These are phyloP conservation scores for Penicillium flavigenum DNA, from an alignment of 495 filamentous ascomycete species.

Conservation along the genomic window DNA sequence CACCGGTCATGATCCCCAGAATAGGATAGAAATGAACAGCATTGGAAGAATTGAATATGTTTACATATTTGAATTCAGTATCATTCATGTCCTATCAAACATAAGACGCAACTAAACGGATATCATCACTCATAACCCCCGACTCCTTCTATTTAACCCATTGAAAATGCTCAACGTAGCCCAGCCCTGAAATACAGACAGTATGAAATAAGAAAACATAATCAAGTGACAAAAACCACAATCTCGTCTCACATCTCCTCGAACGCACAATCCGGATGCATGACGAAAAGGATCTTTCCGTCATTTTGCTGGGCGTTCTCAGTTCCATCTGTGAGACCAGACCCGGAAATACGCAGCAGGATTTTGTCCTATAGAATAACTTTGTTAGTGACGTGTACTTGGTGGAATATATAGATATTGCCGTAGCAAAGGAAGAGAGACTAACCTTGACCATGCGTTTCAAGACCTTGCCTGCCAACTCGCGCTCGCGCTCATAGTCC, in stretches of 20 bases:
- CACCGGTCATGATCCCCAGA: no score
- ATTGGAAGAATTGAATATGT: neutral
- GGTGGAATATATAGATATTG: neutral
- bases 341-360: conserved; percentile 85
- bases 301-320: conserved; percentile 45
- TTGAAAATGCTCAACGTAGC: conserved; percentile 29
- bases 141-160: conserved; percentile 29
- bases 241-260: conserved; percentile 56
- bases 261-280: conserved; percentile 92
- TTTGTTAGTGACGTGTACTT: conserved; percentile 12
- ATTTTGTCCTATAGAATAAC: conserved; percentile 69
- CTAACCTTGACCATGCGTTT: conserved; percentile 95
- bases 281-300: conserved; percentile 72
- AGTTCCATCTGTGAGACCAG: conserved; percentile 64
- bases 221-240: conserved; percentile 2
- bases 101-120: conserved; percentile 25
- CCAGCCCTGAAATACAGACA: conserved; percentile 22
- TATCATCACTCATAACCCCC: conserved; percentile 38
- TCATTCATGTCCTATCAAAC: conserved; percentile 20
- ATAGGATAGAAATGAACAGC: no score
- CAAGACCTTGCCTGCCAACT: conserved; percentile 79
- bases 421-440: conserved; percentile 15
- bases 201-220: conserved; percentile 8
- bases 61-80: conserved; percentile 3
- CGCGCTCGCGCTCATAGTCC: conserved; percentile 73